Evolutionary conservation across 768 basidiomycete species (phyloP).

Genomic region (Suillus weaverae): DNA sequence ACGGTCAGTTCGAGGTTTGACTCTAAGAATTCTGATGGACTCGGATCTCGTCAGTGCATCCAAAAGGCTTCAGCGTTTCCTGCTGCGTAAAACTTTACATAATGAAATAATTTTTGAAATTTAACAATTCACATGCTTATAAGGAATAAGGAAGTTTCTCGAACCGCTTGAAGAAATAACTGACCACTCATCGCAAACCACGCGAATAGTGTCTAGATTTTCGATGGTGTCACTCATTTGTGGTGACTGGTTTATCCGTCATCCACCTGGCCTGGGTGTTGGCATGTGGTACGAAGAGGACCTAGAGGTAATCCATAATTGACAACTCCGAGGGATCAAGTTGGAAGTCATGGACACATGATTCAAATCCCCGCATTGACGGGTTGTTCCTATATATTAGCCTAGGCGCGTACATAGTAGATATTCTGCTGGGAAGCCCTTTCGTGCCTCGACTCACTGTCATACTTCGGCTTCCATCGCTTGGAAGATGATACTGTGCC

Average conservation of each 20-base stretch:
- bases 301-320: conserved; percentile 15
- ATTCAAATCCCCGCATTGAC: not conserved
- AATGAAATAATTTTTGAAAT: too few relatives aligned
- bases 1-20: not conserved
- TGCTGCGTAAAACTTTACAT: too few relatives aligned
- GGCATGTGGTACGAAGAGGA: conserved; percentile 7
- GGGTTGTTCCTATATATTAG: not conserved
- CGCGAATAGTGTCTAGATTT: not conserved
- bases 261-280: too few relatives aligned
- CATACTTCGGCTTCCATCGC: not conserved
- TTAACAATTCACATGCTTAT: too few relatives aligned
- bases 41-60: not conserved
- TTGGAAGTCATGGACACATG: not conserved
- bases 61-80: too few relatives aligned
- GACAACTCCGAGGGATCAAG: conserved; percentile 18
- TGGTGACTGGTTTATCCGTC: too few relatives aligned
- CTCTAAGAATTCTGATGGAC: not conserved
- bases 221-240: too few relatives aligned
- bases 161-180: not conserved
- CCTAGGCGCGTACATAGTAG: not conserved
- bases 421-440: not conserved
- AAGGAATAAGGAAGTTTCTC: too few relatives aligned
- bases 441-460: not conserved
- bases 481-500: not conserved
- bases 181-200: not conserved